phyloP scores from a whole-genome alignment of 345 rosid species.

The Cardamine chenopodiifolia region DNA sequence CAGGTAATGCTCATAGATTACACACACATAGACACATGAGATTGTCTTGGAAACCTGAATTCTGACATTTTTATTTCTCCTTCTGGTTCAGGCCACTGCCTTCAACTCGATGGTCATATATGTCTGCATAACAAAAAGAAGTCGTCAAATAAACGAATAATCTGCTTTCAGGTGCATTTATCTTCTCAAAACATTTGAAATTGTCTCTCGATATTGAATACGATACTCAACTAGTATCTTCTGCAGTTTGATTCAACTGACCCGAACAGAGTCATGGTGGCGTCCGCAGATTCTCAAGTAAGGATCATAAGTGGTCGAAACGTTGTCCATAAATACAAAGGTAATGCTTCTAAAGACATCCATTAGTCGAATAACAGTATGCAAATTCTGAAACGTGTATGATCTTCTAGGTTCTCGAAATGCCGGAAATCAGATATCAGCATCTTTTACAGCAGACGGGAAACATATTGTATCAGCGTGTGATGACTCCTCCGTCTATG shows the following conservation, averaged over 20 bases:
- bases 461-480: slow-evolving; percentile 82
- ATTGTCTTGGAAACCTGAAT: background rate
- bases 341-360: slow-evolving; percentile 41
- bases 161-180: slow-evolving; percentile 71
- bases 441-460: slow-evolving; percentile 74
- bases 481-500: slow-evolving; percentile 73
- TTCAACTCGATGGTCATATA: slow-evolving; percentile 76
- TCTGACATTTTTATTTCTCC: too few relatives aligned
- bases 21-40: background rate
- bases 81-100: slow-evolving; percentile 53
- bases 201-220: background rate
- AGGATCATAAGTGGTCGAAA: slow-evolving; percentile 75
- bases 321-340: slow-evolving; percentile 74
- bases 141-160: slow-evolving; percentile 69
- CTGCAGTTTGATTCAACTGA: slow-evolving; percentile 72
- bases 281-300: slow-evolving; percentile 85
- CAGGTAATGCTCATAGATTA: slow-evolving; percentile 44
- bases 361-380: background rate
- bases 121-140: slow-evolving; percentile 72
- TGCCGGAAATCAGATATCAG: slow-evolving; percentile 64
- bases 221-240: slow-evolving; percentile 10
- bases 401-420: slow-evolving; percentile 49
- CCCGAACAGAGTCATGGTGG: slow-evolving; percentile 77
- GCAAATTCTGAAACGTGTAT: slow-evolving; percentile 14
- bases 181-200: background rate